Evolutionary conservation across 78 protist species (phyloP), one percentile per base, ranked within the genome.

Genomic region (Guillardia theta): DNA sequence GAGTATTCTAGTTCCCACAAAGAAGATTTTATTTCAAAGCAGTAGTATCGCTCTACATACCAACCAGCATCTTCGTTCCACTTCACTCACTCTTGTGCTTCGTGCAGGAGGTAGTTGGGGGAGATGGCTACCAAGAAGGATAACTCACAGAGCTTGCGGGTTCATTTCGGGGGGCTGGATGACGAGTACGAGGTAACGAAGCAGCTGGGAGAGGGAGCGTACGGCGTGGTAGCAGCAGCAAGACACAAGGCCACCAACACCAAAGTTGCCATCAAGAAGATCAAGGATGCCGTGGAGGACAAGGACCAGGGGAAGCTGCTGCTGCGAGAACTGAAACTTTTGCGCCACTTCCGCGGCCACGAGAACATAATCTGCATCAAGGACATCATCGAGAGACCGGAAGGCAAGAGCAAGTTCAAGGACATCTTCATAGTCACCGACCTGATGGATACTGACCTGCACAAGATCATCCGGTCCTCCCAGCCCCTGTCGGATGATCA

Each of bases 371-470:
- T 87, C 27, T 27, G 22, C 77, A 30, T 94, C 43, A 62, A 62
- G 33, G 97, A 94, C 92, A 87, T 94, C 83, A 80, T 78, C 50
- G 90, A 78, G 50, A 78, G 48, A 44, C 90, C 90, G 48, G 18
- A 43, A 18, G 78, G 88, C 37, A 0, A 48, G 43, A 46, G 15
- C 43, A 78, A 48, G 18, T 96, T 93, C 95, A 83, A 96, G 83
- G 83, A 70, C 83, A 70, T 70, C 22, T 70, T 33, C 83, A 70
- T 70, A 36, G 41, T 70, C 83, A 70, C 83, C 22, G 99, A 97
- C 48, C 97, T 98, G 39, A 97, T 99, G 98, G 99, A 99, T 94
- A 98, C 99, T 9, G 99, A 99, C 90, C 94, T 99, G 45, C 96
- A 96, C 76, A 94, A 96, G 64, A 97, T 99, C 93, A 98, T 99